Evolutionary conservation across 768 basidiomycete species (phyloP).

Genomic region (Holtermannia corniformis): DNA sequence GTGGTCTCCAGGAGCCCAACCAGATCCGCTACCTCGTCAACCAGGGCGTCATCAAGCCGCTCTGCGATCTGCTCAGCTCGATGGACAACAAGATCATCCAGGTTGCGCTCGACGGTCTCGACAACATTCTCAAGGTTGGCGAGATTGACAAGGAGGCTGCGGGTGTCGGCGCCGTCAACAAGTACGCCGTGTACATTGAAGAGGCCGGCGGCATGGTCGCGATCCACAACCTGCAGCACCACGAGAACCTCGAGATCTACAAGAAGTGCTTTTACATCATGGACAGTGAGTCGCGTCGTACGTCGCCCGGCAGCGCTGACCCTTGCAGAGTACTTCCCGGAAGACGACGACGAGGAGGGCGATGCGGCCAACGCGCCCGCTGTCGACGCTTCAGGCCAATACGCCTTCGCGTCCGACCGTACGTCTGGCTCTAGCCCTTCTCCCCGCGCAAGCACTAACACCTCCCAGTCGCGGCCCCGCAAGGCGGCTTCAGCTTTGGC

Average conservation of each 20-base stretch:
- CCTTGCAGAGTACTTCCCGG: slow-evolving; percentile 97
- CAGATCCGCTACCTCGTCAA: slow-evolving; percentile 97
- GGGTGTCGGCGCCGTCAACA: slow-evolving; percentile 75
- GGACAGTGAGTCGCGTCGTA: slow-evolving; percentile 36
- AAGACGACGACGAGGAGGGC: slow-evolving; percentile 82
- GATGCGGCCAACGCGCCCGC: slow-evolving; percentile 67
- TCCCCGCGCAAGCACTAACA: slow-evolving; percentile 6
- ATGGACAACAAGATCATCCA: slow-evolving; percentile 99
- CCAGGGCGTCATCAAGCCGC: slow-evolving; percentile 96
- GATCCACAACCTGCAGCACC: slow-evolving; percentile 97
- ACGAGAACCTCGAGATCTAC: slow-evolving; percentile 98
- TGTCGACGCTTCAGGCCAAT: slow-evolving; percentile 46
- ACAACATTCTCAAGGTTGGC: slow-evolving; percentile 96
- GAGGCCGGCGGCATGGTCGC: slow-evolving; percentile 98
- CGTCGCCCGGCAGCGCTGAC: slow-evolving; percentile 29
- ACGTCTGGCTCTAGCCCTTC: slow-evolving; percentile 36
- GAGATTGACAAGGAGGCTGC: slow-evolving; percentile 81
- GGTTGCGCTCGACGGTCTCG: slow-evolving; percentile 92
- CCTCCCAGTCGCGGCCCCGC: slow-evolving; percentile 67
- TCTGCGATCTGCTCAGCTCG: slow-evolving; percentile 90
- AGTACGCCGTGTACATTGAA: slow-evolving; percentile 89
- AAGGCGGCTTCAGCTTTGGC: slow-evolving; percentile 93
- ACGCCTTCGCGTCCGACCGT: slow-evolving; percentile 42
- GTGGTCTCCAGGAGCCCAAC: slow-evolving; percentile 87
- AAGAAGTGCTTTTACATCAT: slow-evolving; percentile 94